phyloP scores from a whole-genome alignment of 2,329 filamentous ascomycete species.

The Triangularia verruculosa region DNA sequence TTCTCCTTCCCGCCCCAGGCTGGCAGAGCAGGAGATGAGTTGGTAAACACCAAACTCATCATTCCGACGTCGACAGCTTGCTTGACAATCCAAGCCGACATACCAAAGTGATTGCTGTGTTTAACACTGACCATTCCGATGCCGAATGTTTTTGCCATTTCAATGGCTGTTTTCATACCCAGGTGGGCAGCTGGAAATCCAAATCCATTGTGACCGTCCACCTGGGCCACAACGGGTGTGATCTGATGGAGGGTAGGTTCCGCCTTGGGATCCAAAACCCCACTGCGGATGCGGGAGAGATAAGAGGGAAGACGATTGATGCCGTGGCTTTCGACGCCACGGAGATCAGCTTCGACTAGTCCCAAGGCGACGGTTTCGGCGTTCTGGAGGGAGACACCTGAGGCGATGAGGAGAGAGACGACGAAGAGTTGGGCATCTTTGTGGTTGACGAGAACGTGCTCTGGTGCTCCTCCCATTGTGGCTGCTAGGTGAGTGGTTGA shows the following conservation, averaged over 20 bases:
- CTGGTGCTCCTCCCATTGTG: conserved; percentile 8
- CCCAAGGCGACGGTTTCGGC: conserved; percentile 64
- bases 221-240: conserved; percentile 68
- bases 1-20: conserved; percentile 66
- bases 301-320: conserved; percentile 77
- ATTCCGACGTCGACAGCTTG: conserved; percentile 70
- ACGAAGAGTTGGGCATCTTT: conserved; percentile 43
- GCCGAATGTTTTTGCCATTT: conserved; percentile 61
- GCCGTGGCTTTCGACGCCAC: conserved; percentile 77
- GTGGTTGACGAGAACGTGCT: conserved; percentile 13
- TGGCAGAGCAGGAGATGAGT: conserved; percentile 69
- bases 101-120: conserved; percentile 79
- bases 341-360: conserved; percentile 70
- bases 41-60: conserved; percentile 70
- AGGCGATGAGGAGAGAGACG: conserved; percentile 53
- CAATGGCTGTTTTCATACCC: conserved; percentile 66
- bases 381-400: conserved; percentile 57
- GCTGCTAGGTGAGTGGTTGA: neutral
- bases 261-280: conserved; percentile 62
- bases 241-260: conserved; percentile 56
- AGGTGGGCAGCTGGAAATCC: conserved; percentile 67
- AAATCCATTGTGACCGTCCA: conserved; percentile 68
- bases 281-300: conserved; percentile 67
- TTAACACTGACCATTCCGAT: conserved; percentile 75
- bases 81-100: conserved; percentile 77